Evolutionary conservation across 225 moss, liverwort and hornwort species (phyloP).

Genomic region (Pseudisothecium myosuroides): DNA sequence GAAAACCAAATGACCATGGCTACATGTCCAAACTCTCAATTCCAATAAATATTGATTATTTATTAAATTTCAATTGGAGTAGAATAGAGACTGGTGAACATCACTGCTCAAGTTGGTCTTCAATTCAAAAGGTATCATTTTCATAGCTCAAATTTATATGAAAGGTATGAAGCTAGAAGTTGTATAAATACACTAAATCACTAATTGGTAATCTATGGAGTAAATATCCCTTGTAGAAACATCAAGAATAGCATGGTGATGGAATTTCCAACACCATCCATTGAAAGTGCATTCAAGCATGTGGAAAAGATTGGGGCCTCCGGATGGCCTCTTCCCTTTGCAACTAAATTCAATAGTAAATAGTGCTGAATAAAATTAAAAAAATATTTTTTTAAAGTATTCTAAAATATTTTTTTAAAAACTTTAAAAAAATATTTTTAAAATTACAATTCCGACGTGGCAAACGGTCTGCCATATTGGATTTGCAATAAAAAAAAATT

Average conservation of each 20-base stretch:
- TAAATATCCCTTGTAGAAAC: neutral
- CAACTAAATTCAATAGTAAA: too few relatives aligned
- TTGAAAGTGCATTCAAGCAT: neutral
- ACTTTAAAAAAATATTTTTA: too few relatives aligned
- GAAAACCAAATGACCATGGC: neutral
- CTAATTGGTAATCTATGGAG: neutral
- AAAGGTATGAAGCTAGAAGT: neutral
- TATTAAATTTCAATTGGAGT: neutral
- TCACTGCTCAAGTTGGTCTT: neutral
- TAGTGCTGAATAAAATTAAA: too few relatives aligned
- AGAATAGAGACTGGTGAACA: neutral
- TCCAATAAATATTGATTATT: neutral
- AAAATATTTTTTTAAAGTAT: too few relatives aligned
- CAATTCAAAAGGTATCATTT: neutral
- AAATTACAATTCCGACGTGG: too few relatives aligned
- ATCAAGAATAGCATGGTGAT: neutral
- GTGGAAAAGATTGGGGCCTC: too few relatives aligned
- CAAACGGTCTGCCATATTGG: too few relatives aligned
- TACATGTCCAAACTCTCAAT: neutral
- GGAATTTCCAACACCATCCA: neutral
- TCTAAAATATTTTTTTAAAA: too few relatives aligned
- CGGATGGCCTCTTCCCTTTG: too few relatives aligned
- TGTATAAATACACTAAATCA: neutral
- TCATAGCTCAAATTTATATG: neutral
- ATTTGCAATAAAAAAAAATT: too few relatives aligned